These are phyloP conservation scores for Rhodocollybia butyracea DNA, from an alignment of 768 basidiomycete species.

Conservation along the genomic window DNA sequence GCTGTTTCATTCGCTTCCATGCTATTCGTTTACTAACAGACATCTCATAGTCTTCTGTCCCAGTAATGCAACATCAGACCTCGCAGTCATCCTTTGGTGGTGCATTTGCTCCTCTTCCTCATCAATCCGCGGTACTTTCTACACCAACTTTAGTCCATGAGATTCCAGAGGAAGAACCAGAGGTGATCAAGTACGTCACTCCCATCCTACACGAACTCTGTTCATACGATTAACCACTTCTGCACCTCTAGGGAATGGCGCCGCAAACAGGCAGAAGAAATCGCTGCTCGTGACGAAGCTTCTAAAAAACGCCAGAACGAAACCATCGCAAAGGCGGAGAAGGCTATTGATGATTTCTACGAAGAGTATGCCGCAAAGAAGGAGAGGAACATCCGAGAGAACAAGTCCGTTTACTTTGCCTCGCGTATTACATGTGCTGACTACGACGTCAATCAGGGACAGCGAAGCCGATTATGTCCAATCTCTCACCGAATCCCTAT, in stretches of 20 bases:
- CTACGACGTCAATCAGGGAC: slow-evolving; percentile 51
- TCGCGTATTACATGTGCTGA: background rate
- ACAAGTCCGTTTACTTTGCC: slow-evolving; percentile 66
- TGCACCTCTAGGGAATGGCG: slow-evolving; percentile 69
- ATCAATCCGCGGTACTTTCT: slow-evolving; percentile 64
- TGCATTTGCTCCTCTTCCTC: slow-evolving; percentile 76
- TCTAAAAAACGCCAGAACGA: slow-evolving; percentile 77
- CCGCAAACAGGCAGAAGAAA: slow-evolving; percentile 80
- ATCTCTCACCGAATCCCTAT: slow-evolving; percentile 69
- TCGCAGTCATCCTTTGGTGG: slow-evolving; percentile 44
- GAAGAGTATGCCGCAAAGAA: slow-evolving; percentile 86
- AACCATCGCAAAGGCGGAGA: slow-evolving; percentile 79
- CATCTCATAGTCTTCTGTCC: slow-evolving; percentile 27
- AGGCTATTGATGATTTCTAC: slow-evolving; percentile 87
- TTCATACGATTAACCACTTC: background rate
- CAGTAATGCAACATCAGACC: slow-evolving; percentile 28
- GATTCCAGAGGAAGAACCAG: slow-evolving; percentile 76
- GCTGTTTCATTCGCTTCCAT: background rate
- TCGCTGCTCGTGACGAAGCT: slow-evolving; percentile 77
- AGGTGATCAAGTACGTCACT: slow-evolving; percentile 76
- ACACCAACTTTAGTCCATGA: slow-evolving; percentile 72
- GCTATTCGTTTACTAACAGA: slow-evolving; percentile 4
- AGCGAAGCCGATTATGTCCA: slow-evolving; percentile 79
- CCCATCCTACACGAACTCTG: background rate
- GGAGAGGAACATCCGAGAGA: slow-evolving; percentile 86